Conservation (phyloP, 1,284 basidiomycete species). For the Flammula alnicola region DNA sequence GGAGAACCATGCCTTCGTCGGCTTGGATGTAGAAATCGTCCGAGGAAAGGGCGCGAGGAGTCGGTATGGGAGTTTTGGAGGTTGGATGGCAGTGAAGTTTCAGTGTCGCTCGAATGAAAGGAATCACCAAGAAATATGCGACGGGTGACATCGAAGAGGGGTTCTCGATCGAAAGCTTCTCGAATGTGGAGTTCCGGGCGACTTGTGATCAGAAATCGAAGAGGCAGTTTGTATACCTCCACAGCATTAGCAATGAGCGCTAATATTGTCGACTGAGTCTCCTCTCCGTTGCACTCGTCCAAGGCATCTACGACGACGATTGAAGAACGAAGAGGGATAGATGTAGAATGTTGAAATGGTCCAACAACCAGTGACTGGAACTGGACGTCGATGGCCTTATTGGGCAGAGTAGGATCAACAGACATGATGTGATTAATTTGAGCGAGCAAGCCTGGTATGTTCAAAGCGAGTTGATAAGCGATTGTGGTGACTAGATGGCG, state of each 20-base stretch:
- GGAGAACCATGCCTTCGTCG: too few species aligned
- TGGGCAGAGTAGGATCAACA: not conserved
- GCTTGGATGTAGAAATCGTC: too few species aligned
- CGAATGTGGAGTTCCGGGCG: not conserved
- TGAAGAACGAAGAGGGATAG: not conserved
- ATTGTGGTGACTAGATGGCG: constrained; percentile 4
- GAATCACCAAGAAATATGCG: not conserved
- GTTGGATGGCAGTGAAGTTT: not conserved
- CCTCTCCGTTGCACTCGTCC: not conserved
- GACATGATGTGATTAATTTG: constrained; percentile 1
- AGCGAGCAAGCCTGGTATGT: not conserved
- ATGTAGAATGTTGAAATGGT: constrained; percentile 2
- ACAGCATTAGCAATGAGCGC: constrained; percentile 3
- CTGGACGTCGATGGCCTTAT: not conserved
- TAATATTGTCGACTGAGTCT: constrained; percentile 1
- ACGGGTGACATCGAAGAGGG: not conserved
- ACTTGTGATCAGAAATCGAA: constrained; percentile 14
- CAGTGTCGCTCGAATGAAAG: not conserved
- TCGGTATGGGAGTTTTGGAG: not conserved
- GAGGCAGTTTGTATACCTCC: not conserved
- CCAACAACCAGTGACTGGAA: constrained; percentile 9
- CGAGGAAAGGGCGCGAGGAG: not conserved
- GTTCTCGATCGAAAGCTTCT: not conserved
- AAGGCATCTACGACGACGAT: constrained; percentile 10
- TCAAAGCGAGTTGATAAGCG: constrained; percentile 13